Percentiles rank a stretch among this genome's conserved stretches.
Conservation (phyloP, 192 early-diverging fungal species). For the Umbelopsis ramanniana region DNA sequence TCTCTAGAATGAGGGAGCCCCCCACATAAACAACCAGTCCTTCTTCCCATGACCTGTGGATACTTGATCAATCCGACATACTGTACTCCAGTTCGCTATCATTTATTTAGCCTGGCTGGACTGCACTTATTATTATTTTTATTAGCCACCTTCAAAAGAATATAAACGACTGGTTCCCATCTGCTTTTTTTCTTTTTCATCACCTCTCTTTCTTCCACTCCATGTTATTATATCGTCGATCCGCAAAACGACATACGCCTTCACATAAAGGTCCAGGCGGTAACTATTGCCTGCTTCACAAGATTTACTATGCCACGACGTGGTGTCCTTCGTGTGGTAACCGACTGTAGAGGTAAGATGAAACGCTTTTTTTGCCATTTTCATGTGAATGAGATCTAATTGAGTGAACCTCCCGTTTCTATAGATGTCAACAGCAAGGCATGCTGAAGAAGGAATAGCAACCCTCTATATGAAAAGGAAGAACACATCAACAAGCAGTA, state of each 20-base stretch:
- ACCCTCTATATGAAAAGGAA: background rate
- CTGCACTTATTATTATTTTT: background rate
- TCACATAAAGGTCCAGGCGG: background rate
- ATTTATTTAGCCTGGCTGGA: constrained; percentile 22
- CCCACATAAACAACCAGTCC: constrained; percentile 19
- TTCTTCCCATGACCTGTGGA: constrained; percentile 22
- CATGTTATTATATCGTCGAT: constrained; percentile 6
- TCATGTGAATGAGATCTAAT: background rate
- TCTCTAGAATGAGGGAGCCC: background rate
- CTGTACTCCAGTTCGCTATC: constrained; percentile 13
- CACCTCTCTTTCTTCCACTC: background rate
- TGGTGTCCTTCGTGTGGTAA: constrained; percentile 39
- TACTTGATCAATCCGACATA: constrained; percentile 8
- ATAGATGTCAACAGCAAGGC: background rate
- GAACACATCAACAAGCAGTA: background rate
- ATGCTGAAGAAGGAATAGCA: background rate
- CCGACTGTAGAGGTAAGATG: background rate
- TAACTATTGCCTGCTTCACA: constrained; percentile 36
- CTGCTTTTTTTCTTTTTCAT: background rate
- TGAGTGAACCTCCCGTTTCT: no score
- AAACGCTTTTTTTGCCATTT: background rate
- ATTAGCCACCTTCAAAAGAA: background rate
- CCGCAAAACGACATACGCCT: background rate
- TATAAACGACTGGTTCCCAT: constrained; percentile 13
- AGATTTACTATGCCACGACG: constrained; percentile 30